phyloP scores from a whole-genome alignment of 2,329 filamentous ascomycete species.

The Calonectria montana region DNA sequence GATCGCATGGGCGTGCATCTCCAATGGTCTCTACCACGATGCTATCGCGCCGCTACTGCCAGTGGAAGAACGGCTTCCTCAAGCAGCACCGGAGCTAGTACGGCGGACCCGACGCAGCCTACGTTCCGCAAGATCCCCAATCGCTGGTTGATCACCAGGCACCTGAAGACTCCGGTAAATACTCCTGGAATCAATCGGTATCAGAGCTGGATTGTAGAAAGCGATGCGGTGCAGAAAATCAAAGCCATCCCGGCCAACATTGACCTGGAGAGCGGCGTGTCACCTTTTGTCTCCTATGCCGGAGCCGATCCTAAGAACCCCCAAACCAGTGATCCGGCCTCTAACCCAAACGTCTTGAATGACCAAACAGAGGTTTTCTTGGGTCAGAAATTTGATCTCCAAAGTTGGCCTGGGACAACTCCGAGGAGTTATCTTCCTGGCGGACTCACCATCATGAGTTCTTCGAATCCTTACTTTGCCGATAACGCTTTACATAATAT shows the following conservation, averaged over 20 bases:
- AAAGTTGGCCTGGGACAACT: neutral
- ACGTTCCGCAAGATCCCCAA: neutral
- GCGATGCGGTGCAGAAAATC: neutral
- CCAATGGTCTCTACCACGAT: neutral
- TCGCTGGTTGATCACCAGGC: neutral
- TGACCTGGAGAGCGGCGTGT: neutral
- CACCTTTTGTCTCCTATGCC: neutral
- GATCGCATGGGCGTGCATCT: neutral
- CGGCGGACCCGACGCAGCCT: neutral
- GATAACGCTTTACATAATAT: neutral
- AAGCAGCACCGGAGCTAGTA: neutral
- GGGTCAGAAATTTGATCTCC: neutral
- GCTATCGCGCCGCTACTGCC: neutral
- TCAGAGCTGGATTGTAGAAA: neutral
- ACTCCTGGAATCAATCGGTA: neutral
- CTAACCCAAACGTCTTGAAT: neutral
- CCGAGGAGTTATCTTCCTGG: neutral
- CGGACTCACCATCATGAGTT: neutral
- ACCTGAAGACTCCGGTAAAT: neutral
- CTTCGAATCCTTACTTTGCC: neutral
- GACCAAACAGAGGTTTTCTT: neutral
- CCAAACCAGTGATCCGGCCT: neutral
- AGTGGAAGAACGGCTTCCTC: neutral
- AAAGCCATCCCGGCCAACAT: neutral
- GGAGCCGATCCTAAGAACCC: neutral